A percentile compares a stretch with the other conserved stretches of the same genome.
Evolutionary conservation across 192 early-diverging fungal species (phyloP).

Genomic region (Umbelopsis sp.): DNA sequence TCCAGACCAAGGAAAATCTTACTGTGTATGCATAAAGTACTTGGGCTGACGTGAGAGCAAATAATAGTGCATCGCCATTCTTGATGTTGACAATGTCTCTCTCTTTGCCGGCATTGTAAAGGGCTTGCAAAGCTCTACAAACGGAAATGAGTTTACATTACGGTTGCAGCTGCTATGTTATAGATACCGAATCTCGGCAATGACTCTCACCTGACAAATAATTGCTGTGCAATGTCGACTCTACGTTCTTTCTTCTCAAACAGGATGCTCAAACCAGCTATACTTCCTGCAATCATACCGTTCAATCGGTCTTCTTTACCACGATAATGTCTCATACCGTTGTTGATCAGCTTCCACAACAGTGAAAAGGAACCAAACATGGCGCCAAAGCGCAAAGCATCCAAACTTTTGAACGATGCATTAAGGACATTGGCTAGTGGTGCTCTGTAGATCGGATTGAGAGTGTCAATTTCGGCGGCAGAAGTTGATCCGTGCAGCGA

Average conservation of each 20-base stretch:
- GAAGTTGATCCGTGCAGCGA: background rate
- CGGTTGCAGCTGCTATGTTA: background rate
- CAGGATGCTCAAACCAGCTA: conserved; percentile 56
- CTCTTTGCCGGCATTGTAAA: conserved; percentile 56
- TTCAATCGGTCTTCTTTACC: conserved; percentile 58
- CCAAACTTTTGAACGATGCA: conserved; percentile 55
- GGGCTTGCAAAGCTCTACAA: conserved; percentile 52
- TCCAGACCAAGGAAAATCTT: conserved; percentile 16
- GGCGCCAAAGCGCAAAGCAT: conserved; percentile 68
- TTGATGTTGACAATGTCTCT: conserved; percentile 55
- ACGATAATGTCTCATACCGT: conserved; percentile 52
- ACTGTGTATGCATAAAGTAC: conserved; percentile 63
- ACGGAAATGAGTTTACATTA: background rate
- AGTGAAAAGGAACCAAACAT: conserved; percentile 80
- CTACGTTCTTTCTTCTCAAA: conserved; percentile 58
- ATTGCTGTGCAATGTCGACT: conserved; percentile 55
- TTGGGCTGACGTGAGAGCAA: conserved; percentile 54
- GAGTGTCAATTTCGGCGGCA: background rate
- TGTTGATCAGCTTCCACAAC: conserved; percentile 74
- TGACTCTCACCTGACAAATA: conserved; percentile 54
- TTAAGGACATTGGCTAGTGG: conserved; percentile 44
- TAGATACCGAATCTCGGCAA: background rate
- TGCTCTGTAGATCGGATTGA: conserved; percentile 27
- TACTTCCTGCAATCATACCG: conserved; percentile 52
- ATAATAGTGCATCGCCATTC: conserved; percentile 57